phyloP scores from a whole-genome alignment of 75 land plant genomes.

The Pinus taeda region DNA sequence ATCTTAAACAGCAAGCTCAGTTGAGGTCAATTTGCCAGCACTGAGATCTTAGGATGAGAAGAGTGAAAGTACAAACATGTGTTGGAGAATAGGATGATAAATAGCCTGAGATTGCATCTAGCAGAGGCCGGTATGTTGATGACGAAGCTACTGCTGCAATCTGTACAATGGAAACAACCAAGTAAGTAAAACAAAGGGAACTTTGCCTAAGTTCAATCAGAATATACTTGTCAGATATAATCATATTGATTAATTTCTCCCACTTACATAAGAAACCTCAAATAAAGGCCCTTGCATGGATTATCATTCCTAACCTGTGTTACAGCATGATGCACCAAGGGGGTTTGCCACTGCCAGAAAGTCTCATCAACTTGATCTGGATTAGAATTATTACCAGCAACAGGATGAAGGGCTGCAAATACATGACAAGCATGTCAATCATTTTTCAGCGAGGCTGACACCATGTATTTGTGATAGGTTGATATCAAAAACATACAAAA shows the following conservation, averaged over 20 bases:
- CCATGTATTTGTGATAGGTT: background rate
- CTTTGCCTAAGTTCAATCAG: background rate
- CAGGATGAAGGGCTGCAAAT: slow-evolving; percentile 68
- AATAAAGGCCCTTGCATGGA: background rate
- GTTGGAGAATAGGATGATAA: slow-evolving; percentile 79
- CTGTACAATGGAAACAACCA: slow-evolving; percentile 40
- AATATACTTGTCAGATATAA: background rate
- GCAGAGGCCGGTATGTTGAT: slow-evolving; percentile 62
- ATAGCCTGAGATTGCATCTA: slow-evolving; percentile 83
- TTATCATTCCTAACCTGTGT: slow-evolving; percentile 59
- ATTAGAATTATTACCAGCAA: slow-evolving; percentile 16
- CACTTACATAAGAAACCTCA: background rate
- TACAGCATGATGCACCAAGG: slow-evolving; percentile 69
- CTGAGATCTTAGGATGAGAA: background rate
- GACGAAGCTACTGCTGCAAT: slow-evolving; percentile 64
- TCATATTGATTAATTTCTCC: background rate
- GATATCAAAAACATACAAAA: slow-evolving; percentile 8
- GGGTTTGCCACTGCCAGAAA: slow-evolving; percentile 77
- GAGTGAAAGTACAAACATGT: slow-evolving; percentile 59
- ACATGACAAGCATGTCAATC: background rate
- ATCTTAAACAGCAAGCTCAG: too few relatives aligned
- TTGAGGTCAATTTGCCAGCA: too few relatives aligned
- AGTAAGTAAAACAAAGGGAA: background rate
- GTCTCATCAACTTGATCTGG: slow-evolving; percentile 67
- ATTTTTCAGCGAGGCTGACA: background rate